A percentile compares a stretch with the other conserved stretches of the same genome.
Evolutionary conservation across 768 basidiomycete species (phyloP).

Genomic region (Russula sp.): DNA sequence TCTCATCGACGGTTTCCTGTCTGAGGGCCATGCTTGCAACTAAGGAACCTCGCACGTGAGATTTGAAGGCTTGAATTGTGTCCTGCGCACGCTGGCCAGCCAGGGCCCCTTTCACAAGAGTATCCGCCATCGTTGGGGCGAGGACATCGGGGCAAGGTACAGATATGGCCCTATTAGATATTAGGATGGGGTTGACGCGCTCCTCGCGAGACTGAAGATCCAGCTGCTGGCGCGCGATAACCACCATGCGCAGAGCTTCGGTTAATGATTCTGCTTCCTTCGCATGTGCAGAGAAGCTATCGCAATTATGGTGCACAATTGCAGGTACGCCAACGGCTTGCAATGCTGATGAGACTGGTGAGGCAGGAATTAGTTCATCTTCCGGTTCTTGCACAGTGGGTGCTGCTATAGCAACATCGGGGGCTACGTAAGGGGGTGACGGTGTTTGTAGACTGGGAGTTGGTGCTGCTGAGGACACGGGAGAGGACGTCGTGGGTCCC

Average conservation of each 20-base stretch:
- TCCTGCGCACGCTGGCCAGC: conserved; percentile 30
- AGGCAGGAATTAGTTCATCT: conserved; percentile 16
- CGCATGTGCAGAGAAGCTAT: conserved; percentile 3
- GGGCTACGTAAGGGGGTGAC: conserved; percentile 24
- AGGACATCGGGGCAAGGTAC: conserved; percentile 32
- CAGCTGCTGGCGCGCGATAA: conserved; percentile 51
- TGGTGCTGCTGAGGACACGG: conserved; percentile 10
- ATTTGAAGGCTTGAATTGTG: conserved; percentile 33
- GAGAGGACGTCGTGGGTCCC: conserved; percentile 9
- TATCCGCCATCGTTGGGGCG: conserved; percentile 31
- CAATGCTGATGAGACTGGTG: conserved; percentile 5
- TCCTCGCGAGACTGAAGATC: conserved; percentile 58
- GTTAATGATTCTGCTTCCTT: conserved; percentile 30
- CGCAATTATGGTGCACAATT: background rate
- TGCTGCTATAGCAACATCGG: conserved; percentile 22
- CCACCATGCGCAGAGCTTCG: conserved; percentile 57
- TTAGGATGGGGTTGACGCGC: conserved; percentile 54
- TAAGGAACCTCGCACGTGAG: conserved; percentile 40
- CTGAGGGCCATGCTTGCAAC: conserved; percentile 48
- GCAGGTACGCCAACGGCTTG: conserved; percentile 6
- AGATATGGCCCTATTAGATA: conserved; percentile 47
- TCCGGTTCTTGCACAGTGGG: conserved; percentile 14
- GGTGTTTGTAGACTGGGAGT: conserved; percentile 21
- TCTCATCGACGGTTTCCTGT: conserved; percentile 43
- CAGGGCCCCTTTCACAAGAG: conserved; percentile 43